These are phyloP conservation scores for Gynostemma pentaphyllum DNA, from an alignment of 306 rosid genomes.

Conservation along the genomic window DNA sequence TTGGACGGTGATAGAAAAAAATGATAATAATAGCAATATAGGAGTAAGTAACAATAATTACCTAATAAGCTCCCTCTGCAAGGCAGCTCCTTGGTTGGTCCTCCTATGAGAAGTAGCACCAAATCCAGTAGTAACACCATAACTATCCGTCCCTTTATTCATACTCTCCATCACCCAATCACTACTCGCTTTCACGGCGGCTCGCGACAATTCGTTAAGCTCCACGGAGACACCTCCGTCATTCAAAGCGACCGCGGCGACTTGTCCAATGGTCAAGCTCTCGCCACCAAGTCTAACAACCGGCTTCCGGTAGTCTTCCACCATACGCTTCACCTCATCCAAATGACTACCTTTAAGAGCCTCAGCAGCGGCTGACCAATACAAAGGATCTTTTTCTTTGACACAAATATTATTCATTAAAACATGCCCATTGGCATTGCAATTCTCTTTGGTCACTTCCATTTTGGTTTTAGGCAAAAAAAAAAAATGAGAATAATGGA, in stretches of 20 bases:
- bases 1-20: too few relatives aligned
- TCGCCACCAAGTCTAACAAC: neutral
- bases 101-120: neutral
- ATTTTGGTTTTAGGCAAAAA: too few relatives aligned
- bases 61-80: slow-evolving; percentile 13
- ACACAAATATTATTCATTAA: neutral
- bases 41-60: neutral
- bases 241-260: neutral
- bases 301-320: neutral
- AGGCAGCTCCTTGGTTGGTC: slow-evolving; percentile 8
- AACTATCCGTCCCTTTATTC: neutral
- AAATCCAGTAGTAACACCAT: slow-evolving; percentile 1
- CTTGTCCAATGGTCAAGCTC: neutral
- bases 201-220: neutral
- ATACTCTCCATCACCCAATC: slow-evolving; percentile 8
- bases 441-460: neutral
- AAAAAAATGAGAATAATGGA: too few relatives aligned
- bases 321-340: slow-evolving; percentile 11
- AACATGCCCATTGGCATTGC: neutral
- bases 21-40: neutral
- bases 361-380: neutral
- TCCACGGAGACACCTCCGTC: slow-evolving; percentile 6
- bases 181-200: neutral
- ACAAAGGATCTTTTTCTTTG: neutral
- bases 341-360: neutral